A percentile compares a stretch with the other conserved stretches of the same genome.
phyloP scores from a whole-genome alignment of 2,329 filamentous ascomycete genomes.

The Bimuria novae-zelandiae region DNA sequence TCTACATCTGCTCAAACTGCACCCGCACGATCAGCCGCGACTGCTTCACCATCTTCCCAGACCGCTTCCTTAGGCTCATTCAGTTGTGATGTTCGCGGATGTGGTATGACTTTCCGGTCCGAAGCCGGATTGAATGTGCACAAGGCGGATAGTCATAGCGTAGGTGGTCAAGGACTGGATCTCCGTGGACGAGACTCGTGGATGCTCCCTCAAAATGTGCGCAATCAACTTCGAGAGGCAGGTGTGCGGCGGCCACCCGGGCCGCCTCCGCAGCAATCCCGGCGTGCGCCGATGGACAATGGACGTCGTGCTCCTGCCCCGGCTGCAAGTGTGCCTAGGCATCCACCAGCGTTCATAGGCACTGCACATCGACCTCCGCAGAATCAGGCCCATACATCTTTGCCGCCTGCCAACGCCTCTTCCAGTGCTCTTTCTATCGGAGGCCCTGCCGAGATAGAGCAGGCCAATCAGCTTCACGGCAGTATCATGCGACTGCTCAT shows the following conservation, averaged over 20 bases:
- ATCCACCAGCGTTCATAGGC: too few relatives aligned
- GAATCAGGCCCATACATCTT: neutral
- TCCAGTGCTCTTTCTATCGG: constrained; percentile 9
- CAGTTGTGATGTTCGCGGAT: constrained; percentile 8
- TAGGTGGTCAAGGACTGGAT: constrained; percentile 27
- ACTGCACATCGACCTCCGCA: neutral
- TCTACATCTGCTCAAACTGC: neutral
- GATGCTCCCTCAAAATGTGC: constrained; percentile 24
- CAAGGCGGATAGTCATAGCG: constrained; percentile 25
- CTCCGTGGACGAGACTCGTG: constrained; percentile 25
- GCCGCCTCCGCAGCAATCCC: constrained; percentile 5
- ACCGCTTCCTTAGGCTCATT: constrained; percentile 2
- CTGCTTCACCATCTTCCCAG: neutral
- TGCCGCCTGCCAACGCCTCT: neutral
- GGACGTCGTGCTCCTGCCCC: constrained; percentile 1
- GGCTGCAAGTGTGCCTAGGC: neutral
- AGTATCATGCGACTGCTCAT: constrained; percentile 35
- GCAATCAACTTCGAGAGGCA: constrained; percentile 21
- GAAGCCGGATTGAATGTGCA: constrained; percentile 28
- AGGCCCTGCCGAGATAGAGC: constrained; percentile 28
- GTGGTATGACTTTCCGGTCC: constrained; percentile 23
- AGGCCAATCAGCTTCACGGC: constrained; percentile 28
- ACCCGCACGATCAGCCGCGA: neutral
- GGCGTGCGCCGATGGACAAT: neutral
- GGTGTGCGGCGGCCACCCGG: constrained; percentile 13